Base-by-base conservation (phyloP, 331 rosid genomes). In the Quercus phellos region DNA sequence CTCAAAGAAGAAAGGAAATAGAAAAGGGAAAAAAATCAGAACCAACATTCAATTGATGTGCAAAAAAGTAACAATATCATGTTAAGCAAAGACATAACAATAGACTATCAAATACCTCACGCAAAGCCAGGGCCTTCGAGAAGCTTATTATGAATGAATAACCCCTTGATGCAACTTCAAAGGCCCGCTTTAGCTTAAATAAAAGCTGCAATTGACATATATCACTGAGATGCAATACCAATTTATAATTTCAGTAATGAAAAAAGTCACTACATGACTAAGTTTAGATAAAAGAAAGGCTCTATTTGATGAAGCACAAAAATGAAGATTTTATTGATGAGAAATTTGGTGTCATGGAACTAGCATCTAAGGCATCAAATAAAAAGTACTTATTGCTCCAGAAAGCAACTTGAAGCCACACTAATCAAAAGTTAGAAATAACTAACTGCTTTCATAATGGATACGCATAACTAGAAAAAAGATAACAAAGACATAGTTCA, bases 151-250 rank as follows among this genome's bases (percentile, higher is more conserved):
- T 92, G 92, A 93, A 95, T 22, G 91, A 80, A 87, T 88, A 93
- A 74, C 99, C 99, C 75, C 98, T 91, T 70, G 96, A 85, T 61
- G 99, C 94, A 84, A 87, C 99, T 88, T 92, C 99, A 81, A 90
- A 81, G 58, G 93, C 91, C 22, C 97, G 97, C 68, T 85, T 88
- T 80, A 95, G 93, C 94, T 93, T 93, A 89, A 95, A 91, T 79
- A 95, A 81, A 69, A 95, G 92, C 99, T 95, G 88, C 81, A 87
- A 84, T 77, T 69, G 81, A 73, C 78, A 84, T 61, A 66, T 75
- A 69, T 16, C 61, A 30, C 54, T 77, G 51, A 77, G 77, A 74
- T 59, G 30, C 73, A 64, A 74, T 69, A 75, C 80, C 67, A 70
- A 76, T 51, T 72, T 77, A 43, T 71, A 68, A 43, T 21, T 74